These are phyloP conservation scores for Pestalotiopsis sp. DNA, from an alignment of 2,329 filamentous ascomycete genomes.

Conservation along the genomic window DNA sequence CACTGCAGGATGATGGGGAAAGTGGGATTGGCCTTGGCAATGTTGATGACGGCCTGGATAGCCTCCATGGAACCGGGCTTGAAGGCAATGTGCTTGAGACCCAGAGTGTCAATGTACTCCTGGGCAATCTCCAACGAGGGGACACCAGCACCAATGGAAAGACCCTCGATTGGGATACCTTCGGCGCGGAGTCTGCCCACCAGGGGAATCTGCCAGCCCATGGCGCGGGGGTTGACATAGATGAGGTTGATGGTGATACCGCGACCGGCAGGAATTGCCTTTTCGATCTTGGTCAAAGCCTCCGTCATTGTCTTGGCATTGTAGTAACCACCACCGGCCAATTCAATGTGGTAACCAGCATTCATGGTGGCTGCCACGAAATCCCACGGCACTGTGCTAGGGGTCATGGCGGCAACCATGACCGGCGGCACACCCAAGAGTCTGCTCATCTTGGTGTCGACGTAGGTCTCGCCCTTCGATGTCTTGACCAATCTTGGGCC, in stretches of 20 bases:
- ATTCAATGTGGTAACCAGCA: constrained; percentile 90
- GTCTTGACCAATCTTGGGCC: constrained; percentile 91
- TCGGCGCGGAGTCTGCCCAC: constrained; percentile 79
- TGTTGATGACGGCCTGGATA: constrained; percentile 88
- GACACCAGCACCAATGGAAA: constrained; percentile 91
- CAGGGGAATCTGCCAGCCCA: constrained; percentile 91
- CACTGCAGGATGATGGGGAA: constrained; percentile 95
- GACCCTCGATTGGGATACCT: constrained; percentile 87
- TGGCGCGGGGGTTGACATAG: constrained; percentile 86
- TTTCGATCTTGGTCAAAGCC: constrained; percentile 83
- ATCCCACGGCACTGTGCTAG: constrained; percentile 85
- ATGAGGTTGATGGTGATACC: constrained; percentile 91
- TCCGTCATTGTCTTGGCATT: constrained; percentile 80
- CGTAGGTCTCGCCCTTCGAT: constrained; percentile 84
- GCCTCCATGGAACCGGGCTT: constrained; percentile 90
- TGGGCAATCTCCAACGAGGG: constrained; percentile 92
- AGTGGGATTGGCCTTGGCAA: constrained; percentile 88
- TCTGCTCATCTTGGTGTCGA: constrained; percentile 96
- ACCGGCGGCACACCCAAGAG: constrained; percentile 83
- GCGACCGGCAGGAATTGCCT: constrained; percentile 79
- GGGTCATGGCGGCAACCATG: constrained; percentile 94
- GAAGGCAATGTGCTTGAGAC: constrained; percentile 91
- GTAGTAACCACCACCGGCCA: constrained; percentile 89
- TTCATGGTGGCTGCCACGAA: constrained; percentile 94
- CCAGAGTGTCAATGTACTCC: constrained; percentile 91